Conservation (phyloP, 176 grass and related monocot species). For the Thinopyrum elongatum region DNA sequence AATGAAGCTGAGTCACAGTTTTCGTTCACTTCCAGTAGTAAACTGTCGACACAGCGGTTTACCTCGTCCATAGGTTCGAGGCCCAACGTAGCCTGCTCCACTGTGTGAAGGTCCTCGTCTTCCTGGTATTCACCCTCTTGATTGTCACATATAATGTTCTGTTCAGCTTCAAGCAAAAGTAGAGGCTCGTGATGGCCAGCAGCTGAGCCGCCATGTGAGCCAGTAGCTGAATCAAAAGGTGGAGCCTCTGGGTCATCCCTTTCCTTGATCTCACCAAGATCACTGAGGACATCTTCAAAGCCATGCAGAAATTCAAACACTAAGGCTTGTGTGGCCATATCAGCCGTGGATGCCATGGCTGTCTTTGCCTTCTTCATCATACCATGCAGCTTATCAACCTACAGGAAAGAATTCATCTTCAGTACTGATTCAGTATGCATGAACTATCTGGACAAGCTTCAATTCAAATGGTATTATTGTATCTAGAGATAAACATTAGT, state of each 20-base stretch:
- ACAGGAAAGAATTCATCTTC: slow-evolving; percentile 19
- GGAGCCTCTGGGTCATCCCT: slow-evolving; percentile 18
- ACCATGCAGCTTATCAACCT: slow-evolving; percentile 56
- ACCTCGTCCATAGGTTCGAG: slow-evolving; percentile 26
- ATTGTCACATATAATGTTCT: slow-evolving; percentile 24
- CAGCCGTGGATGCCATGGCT: slow-evolving; percentile 42
- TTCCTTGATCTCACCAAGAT: slow-evolving; percentile 49
- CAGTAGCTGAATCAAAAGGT: slow-evolving; percentile 18
- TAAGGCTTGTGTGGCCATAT: slow-evolving; percentile 43
- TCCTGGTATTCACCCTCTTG: slow-evolving; percentile 37
- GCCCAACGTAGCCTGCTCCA: slow-evolving; percentile 15
- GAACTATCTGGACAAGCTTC: slow-evolving; percentile 7
- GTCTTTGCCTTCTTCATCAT: slow-evolving; percentile 56
- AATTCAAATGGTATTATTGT: slow-evolving; percentile 12
- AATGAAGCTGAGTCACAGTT: slow-evolving; percentile 17
- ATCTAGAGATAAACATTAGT: slow-evolving; percentile 1
- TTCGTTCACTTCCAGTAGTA: slow-evolving; percentile 17
- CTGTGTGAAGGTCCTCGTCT: slow-evolving; percentile 32
- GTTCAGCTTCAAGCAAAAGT: slow-evolving; percentile 23
- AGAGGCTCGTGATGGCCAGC: slow-evolving; percentile 2
- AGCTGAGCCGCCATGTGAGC: slow-evolving; percentile 19
- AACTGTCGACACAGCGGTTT: slow-evolving; percentile 13
- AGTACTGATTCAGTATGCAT: background rate
- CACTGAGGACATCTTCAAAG: slow-evolving; percentile 58
- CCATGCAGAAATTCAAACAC: slow-evolving; percentile 52